These are phyloP conservation scores for Tubosaeta sp. DNA, from an alignment of 768 basidiomycete species.

Conservation along the genomic window DNA sequence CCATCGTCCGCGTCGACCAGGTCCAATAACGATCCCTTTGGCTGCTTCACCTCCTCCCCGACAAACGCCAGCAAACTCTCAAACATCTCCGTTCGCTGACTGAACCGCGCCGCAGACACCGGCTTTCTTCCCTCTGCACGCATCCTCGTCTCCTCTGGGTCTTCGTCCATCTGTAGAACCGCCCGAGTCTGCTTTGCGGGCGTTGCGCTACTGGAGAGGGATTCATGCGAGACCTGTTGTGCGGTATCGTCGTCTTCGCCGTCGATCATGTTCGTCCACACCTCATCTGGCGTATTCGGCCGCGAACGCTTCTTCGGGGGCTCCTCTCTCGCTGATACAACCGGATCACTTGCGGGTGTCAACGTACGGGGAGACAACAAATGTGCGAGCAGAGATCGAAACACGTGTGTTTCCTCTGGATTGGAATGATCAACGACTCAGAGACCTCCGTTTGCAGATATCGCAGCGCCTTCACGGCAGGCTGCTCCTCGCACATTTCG, in stretches of 20 bases:
- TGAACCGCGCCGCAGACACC: slow-evolving; percentile 48
- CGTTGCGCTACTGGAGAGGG: not conserved
- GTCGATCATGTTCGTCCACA: slow-evolving; percentile 41
- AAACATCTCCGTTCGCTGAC: slow-evolving; percentile 66
- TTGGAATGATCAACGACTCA: slow-evolving; percentile 64
- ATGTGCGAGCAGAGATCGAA: slow-evolving; percentile 63
- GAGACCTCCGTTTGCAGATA: slow-evolving; percentile 72
- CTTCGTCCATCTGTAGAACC: slow-evolving; percentile 26
- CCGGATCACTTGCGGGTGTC: not conserved
- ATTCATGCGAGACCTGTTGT: not conserved
- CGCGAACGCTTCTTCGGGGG: slow-evolving; percentile 46
- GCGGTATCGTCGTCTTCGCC: slow-evolving; percentile 22
- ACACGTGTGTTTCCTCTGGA: slow-evolving; percentile 54
- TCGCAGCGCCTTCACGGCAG: slow-evolving; percentile 56
- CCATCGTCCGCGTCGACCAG: slow-evolving; percentile 44
- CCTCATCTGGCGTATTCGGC: slow-evolving; percentile 39
- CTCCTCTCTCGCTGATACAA: slow-evolving; percentile 12
- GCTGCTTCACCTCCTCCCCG: slow-evolving; percentile 61
- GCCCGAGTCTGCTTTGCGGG: slow-evolving; percentile 19
- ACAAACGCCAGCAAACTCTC: slow-evolving; percentile 64
- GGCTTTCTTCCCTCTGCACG: slow-evolving; percentile 28
- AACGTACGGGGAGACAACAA: slow-evolving; percentile 42
- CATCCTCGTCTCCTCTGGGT: slow-evolving; percentile 21
- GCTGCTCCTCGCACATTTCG: slow-evolving; percentile 69
- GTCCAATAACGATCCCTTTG: slow-evolving; percentile 57